Evolutionary conservation across 306 rosid species (phyloP).

Genomic region (Cyclanthera cordifolia): DNA sequence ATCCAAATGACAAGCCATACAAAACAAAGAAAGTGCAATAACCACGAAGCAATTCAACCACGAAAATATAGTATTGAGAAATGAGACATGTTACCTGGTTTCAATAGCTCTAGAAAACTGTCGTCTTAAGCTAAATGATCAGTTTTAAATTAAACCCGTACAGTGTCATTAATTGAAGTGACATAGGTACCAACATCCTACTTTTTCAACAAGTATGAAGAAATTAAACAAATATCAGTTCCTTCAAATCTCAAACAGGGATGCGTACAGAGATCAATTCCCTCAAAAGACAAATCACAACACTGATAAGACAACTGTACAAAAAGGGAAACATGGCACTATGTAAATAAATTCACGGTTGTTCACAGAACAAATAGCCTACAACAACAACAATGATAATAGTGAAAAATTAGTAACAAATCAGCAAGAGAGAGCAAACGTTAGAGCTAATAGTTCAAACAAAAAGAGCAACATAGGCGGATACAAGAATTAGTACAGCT

Average conservation of each 20-base stretch:
- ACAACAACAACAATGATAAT: neutral
- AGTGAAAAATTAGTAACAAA: neutral
- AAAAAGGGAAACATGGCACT: neutral
- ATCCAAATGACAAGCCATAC: neutral
- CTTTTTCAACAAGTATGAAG: neutral
- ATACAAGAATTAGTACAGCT: neutral
- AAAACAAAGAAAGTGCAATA: neutral
- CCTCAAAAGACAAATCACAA: neutral
- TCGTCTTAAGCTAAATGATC: neutral
- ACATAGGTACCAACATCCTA: neutral
- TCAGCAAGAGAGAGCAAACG: neutral
- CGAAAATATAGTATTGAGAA: neutral
- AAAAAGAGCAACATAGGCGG: neutral
- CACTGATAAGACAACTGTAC: neutral
- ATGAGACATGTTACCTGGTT: neutral
- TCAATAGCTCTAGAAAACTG: neutral
- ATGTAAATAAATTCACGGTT: neutral
- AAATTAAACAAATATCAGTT: neutral
- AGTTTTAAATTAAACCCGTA: neutral
- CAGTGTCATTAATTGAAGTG: neutral
- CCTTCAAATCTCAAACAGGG: neutral
- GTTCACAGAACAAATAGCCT: neutral
- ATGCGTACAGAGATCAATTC: neutral
- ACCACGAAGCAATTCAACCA: neutral
- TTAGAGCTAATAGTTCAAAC: neutral